These are phyloP conservation scores for Capsicum chinense DNA, from an alignment of 257 asterid species.

Conservation along the genomic window DNA sequence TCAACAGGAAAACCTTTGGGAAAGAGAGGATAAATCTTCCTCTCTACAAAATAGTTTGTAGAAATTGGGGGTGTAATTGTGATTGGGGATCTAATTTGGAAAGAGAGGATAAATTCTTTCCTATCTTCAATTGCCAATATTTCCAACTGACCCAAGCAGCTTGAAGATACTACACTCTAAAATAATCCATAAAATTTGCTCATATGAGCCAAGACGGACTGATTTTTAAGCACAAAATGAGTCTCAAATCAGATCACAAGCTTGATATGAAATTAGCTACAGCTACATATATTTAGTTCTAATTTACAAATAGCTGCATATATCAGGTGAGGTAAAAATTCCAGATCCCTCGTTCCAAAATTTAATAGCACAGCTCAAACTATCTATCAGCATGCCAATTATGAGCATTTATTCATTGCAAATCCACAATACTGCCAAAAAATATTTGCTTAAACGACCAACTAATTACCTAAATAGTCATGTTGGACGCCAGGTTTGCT, in stretches of 20 bases:
- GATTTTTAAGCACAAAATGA: background rate
- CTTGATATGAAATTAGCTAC: background rate
- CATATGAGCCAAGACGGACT: background rate
- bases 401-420: background rate
- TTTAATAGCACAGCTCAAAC: background rate
- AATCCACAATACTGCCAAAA: background rate
- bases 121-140: background rate
- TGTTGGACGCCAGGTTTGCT: background rate
- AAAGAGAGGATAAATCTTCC: background rate
- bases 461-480: background rate
- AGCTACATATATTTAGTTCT: background rate
- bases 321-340: background rate
- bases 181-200: background rate
- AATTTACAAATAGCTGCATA: background rate
- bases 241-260: background rate
- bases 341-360: background rate
- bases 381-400: background rate
- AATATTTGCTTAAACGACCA: background rate
- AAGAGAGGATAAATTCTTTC: background rate
- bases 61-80: no score
- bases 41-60: background rate
- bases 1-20: background rate
- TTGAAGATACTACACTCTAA: background rate
- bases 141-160: background rate
- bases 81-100: no score